Base-by-base conservation (phyloP, 352 stramenopile species). In the Phytophthora gonapodyides region DNA sequence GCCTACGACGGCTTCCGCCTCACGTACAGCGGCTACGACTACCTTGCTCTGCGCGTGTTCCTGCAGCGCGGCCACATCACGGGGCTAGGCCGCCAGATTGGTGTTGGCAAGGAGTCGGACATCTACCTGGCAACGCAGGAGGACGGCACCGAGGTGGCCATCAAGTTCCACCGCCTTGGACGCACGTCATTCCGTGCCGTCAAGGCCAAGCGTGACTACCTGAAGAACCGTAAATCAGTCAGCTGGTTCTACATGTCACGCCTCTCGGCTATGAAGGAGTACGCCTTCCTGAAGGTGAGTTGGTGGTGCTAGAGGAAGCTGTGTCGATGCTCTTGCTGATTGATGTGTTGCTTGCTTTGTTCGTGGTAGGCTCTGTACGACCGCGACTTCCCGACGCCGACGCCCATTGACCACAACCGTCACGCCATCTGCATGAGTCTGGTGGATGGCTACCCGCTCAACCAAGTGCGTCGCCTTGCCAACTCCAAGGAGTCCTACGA, bases 161-260 rank as follows among this genome's bases (percentile, higher is more conserved):
- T 99, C 49, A 99, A 99, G 77, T 97, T 99, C 70, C 98, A 99
- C 80, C 94, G 98, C n/a, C 87, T 99, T 11, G 98, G 98, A 43
- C 84, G 98, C 58, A 99, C 97, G 30, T 98, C 91, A 19, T 99
- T 99, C 80, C 91, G 97, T 16, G 96, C 96, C 19, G 96, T 99
- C 46, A 97, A 97, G 58, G 81, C 86, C 47, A 99, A 99, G 84
- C 95, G 98, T 59, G 98, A 99, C 73, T 99, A 99, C 75, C 86
- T 99, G 43, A 80, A 97, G 71, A 78, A 98, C 78, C 73, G 97
- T 87, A 96, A 97, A 75, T 91, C 85, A n/a, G 87, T 84, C 55
- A 97, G 84, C 17, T 99, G 98, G 98, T 93, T 99, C 54, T 99
- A 99, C 85, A 96, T 99, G 75, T 99, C 92, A 33, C 91, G 97